These are phyloP conservation scores for Fraxinus sp. DNA, from an alignment of 305 asterid genomes.

Conservation along the genomic window DNA sequence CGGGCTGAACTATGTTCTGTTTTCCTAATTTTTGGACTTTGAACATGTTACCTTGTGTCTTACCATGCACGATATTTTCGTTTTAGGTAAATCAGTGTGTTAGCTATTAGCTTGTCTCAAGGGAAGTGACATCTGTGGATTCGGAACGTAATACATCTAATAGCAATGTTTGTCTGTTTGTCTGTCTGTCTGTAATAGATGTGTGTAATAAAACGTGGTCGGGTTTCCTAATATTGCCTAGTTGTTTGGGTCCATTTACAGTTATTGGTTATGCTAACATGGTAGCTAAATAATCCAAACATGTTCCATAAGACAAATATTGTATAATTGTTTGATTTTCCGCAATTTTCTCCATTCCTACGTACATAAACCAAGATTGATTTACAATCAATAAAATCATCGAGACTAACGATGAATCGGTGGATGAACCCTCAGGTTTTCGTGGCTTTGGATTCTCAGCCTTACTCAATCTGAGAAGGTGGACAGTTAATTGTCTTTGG, in stretches of 20 bases:
- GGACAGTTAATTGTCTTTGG: background rate
- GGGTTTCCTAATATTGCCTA: background rate
- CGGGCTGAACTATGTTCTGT: background rate
- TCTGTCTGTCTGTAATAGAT: background rate
- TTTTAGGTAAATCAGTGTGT: background rate
- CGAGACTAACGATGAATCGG: background rate
- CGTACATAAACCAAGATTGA: background rate
- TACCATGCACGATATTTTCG: background rate
- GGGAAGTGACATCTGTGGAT: too few relatives aligned
- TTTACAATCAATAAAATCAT: background rate
- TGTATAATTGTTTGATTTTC: background rate
- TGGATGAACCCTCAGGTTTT: background rate
- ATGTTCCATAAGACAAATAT: background rate
- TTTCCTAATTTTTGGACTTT: background rate
- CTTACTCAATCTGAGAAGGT: background rate
- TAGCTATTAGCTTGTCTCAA: background rate
- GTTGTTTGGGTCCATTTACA: background rate
- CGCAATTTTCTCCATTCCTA: background rate
- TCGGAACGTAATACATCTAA: background rate
- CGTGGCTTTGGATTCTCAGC: too few relatives aligned
- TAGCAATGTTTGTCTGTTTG: background rate
- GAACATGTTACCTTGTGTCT: background rate
- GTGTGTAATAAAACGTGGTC: background rate
- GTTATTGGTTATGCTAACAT: background rate
- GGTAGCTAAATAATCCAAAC: background rate